These are phyloP conservation scores for Plasmodium billcollinsi DNA, from an alignment of 169 alveolate genomes.

Conservation along the genomic window DNA sequence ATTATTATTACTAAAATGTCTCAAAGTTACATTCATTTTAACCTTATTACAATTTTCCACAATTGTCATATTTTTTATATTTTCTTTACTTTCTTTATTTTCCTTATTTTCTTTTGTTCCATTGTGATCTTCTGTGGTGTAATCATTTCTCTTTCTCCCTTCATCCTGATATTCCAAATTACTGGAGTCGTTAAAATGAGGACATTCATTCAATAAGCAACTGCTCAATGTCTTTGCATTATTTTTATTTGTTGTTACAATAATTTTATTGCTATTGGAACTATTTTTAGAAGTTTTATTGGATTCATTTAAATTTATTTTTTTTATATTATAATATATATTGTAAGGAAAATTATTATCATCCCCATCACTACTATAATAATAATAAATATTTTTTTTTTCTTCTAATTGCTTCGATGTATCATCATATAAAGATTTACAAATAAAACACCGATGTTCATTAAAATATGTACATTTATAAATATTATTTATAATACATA, in stretches of 20 bases:
- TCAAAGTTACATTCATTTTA: neutral
- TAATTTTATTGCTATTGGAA: neutral
- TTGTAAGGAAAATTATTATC: constrained; percentile 18
- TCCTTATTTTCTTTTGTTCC: constrained; percentile 10
- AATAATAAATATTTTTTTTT: neutral
- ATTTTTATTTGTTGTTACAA: neutral
- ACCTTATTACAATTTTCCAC: neutral
- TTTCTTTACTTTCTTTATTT: constrained; percentile 10
- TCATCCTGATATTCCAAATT: neutral
- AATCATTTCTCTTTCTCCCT: neutral
- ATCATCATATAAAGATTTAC: constrained; percentile 49
- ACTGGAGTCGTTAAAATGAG: neutral
- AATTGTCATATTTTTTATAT: constrained; percentile 4
- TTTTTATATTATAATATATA: constrained; percentile 34
- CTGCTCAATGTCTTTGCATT: neutral
- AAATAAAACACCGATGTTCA: constrained; percentile 70
- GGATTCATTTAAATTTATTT: constrained; percentile 16
- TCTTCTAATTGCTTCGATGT: constrained; percentile 13
- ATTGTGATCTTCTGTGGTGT: too few relatives aligned
- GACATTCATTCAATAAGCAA: too few relatives aligned
- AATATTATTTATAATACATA: constrained; percentile 70
- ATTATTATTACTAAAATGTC: too few relatives aligned
- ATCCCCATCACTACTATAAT: constrained; percentile 22
- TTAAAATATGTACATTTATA: constrained; percentile 65
- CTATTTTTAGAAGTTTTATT: constrained; percentile 7